Evolutionary conservation across 2,329 filamentous ascomycete genomes (phyloP).

Genomic region (Trichoderma brevicompactum): DNA sequence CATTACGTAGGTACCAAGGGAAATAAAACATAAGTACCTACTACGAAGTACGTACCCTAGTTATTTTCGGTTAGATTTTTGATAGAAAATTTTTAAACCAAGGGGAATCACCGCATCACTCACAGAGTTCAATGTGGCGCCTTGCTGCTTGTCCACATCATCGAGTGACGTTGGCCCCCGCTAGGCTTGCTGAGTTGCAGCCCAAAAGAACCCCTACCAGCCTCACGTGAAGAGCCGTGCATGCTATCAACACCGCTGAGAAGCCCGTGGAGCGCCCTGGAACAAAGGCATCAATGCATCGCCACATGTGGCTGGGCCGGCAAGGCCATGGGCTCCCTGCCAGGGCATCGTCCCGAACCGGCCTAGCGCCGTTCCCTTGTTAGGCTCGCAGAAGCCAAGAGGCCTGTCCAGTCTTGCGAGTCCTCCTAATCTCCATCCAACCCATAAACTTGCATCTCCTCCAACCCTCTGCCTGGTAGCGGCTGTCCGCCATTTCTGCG

Average conservation of each 20-base stretch:
- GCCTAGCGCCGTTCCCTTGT: slow-evolving; percentile 36
- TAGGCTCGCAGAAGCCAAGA: slow-evolving; percentile 37
- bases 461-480: slow-evolving; percentile 24
- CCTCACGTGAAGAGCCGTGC: slow-evolving; percentile 2
- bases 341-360: slow-evolving; percentile 32
- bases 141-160: slow-evolving; percentile 30
- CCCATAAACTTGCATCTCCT: slow-evolving; percentile 32
- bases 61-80: too few species aligned
- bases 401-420: slow-evolving; percentile 37
- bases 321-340: slow-evolving; percentile 19
- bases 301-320: slow-evolving; percentile 28
- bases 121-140: slow-evolving; percentile 19
- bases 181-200: slow-evolving; percentile 19
- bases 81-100: not conserved
- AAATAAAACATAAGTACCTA: too few species aligned
- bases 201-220: not conserved
- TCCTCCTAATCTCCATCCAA: slow-evolving; percentile 41
- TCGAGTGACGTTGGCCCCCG: slow-evolving; percentile 30
- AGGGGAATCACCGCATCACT: slow-evolving; percentile 5
- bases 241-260: too few species aligned
- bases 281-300: not conserved
- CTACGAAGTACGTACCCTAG: too few species aligned
- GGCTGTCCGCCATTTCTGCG: slow-evolving; percentile 17
- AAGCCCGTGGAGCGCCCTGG: too few species aligned
- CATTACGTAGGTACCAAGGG: too few species aligned